A percentile compares a stretch with the other conserved stretches of the same genome.
Conservation (phyloP, 768 basidiomycete genomes). For the Auriculariales sp. region DNA sequence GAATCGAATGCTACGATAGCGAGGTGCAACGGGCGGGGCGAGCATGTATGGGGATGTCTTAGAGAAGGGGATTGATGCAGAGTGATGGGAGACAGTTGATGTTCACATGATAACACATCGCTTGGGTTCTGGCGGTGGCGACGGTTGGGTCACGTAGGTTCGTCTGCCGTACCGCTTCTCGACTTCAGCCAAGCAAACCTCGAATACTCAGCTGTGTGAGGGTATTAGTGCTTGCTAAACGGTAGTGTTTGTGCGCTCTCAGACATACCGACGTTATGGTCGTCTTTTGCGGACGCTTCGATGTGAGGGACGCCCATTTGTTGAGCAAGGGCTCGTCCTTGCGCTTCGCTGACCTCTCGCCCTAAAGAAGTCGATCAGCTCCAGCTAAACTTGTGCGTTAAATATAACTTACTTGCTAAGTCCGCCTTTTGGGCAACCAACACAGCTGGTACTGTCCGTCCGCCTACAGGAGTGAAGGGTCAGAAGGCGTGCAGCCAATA, state of each 20-base stretch:
- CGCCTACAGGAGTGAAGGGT: too few species aligned
- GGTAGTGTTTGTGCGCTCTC: background rate
- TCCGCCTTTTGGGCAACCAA: conserved; percentile 90
- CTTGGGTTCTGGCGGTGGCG: too few species aligned
- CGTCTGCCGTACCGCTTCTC: conserved; percentile 59
- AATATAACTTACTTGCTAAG: conserved; percentile 54
- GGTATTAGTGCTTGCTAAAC: conserved; percentile 3
- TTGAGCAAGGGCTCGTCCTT: conserved; percentile 63
- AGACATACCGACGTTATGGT: conserved; percentile 73
- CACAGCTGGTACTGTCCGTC: conserved; percentile 77
- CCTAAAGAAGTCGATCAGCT: conserved; percentile 15
- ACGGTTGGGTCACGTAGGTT: conserved; percentile 27
- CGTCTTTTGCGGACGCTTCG: conserved; percentile 80
- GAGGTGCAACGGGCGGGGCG: background rate
- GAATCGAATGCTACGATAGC: background rate
- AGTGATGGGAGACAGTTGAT: background rate
- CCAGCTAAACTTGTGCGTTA: background rate
- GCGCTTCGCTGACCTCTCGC: conserved; percentile 50
- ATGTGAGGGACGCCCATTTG: conserved; percentile 64
- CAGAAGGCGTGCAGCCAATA: too few species aligned
- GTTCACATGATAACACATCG: conserved; percentile 43
- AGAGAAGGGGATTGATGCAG: too few species aligned
- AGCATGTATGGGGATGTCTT: too few species aligned
- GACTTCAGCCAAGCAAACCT: conserved; percentile 70
- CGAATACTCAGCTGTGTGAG: conserved; percentile 39